Base-by-base conservation (phyloP, 768 basidiomycete genomes). In the Tylopilus felleus region DNA sequence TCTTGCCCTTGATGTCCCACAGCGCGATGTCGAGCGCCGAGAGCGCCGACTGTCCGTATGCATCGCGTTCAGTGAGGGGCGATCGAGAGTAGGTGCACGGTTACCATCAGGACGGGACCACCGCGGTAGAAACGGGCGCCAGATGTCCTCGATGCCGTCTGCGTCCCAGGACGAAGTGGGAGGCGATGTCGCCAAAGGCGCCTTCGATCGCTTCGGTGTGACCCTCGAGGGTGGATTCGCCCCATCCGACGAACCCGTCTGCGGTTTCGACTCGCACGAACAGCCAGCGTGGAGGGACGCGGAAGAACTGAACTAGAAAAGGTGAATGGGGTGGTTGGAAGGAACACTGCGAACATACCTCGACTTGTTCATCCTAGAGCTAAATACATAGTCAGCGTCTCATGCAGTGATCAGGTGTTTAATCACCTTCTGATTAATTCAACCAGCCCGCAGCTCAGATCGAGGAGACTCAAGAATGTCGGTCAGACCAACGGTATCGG, bases 141-240 rank as follows among this genome's bases (percentile, higher is more conserved):
- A 88, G 53, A 86, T 85, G 58, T 88, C 85, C 62, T 88, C 80
- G 35, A 36, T 36, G 35, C 35, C 35, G 35, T 36, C 35, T 36
- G 35, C 35, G 35, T 36, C 17, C 35, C 35, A 36, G 35, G 31
- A 33, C 31, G 63, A 88, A 85, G 25, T 82, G 76, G 53, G 80
- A 74, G 9, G 73, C 68, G n/a, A 90, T 74, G 59, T 86, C 85
- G 22, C 69, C 60, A 59, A 81, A 76, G 16, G 84, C 82, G 25
- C 86, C 86, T 66, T 88, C 83, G 19, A 90, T 76, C 12, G 87
- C 85, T 67, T 90, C 85, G 7, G 84, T 84, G 64, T 88, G 86
- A 12, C 74, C 80, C 66, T 88, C 88, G 2, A 90, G 77, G 0
- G 86, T 88, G 25, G 76, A 82, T 66, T 88, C 87, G 12, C 87